A percentile compares a stretch with the other conserved stretches of the same genome.
Conservation (phyloP, 352 stramenopile genomes). For the Globisporangium acanthophoron region DNA sequence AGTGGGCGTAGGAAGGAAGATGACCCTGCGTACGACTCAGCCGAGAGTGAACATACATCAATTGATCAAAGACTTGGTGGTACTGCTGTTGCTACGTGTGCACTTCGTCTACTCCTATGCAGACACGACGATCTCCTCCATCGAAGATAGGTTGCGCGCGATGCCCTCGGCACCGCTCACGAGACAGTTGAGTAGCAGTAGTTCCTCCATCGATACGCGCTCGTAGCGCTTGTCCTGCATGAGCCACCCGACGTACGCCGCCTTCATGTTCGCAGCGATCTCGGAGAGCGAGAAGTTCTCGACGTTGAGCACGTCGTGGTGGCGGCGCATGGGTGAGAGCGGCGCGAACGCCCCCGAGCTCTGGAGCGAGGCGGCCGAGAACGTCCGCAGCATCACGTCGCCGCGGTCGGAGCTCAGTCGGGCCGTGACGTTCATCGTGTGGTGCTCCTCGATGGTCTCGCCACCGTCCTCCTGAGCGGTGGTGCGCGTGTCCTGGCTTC, state of each 20-base stretch:
- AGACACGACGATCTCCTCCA: no score
- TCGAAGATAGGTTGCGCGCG: constrained; percentile 13
- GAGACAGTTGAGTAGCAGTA: constrained; percentile 45
- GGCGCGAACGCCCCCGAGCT: constrained; percentile 6
- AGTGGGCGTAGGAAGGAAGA: constrained; percentile 36
- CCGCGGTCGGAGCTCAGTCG: constrained; percentile 7
- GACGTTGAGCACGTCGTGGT: constrained; percentile 41
- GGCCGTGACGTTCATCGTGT: constrained; percentile 7
- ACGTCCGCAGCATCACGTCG: constrained; percentile 11
- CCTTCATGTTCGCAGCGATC: constrained; percentile 34
- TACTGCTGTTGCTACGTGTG: no score
- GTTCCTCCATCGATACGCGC: constrained; percentile 45
- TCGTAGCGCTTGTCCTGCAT: constrained; percentile 40
- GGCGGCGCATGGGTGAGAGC: constrained; percentile 23
- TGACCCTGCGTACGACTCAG: not conserved
- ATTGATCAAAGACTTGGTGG: no score
- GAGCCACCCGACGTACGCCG: constrained; percentile 41
- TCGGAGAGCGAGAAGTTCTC: constrained; percentile 33
- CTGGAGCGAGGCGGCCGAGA: constrained; percentile 3
- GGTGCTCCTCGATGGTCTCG: not conserved
- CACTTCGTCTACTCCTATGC: no score
- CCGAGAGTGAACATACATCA: not conserved
- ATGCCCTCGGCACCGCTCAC: constrained; percentile 47
- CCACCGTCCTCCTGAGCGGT: no score
- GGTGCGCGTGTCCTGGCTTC: not conserved